Evolutionary conservation across 495 filamentous ascomycete genomes (phyloP), one percentile per base, ranked within the genome.

Genomic region (Penicillium ochrochloron): DNA sequence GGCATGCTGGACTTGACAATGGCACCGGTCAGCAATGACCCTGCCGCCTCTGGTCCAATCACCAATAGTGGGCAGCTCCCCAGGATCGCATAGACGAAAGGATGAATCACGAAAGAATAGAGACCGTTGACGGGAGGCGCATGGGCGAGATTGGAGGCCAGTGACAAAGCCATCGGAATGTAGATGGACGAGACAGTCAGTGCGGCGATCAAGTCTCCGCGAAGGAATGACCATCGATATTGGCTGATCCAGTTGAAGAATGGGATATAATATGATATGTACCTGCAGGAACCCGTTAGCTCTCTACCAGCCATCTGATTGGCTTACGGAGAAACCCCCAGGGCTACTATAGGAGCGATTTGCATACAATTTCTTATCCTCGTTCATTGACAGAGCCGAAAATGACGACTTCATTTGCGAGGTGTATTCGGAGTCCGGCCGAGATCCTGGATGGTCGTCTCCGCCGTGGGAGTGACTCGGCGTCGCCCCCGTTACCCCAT

Each of bases 121-220:
- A 99, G 83, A n/a, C 95, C 95, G 71, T 96, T 93, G 76, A 98
- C 92, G 0, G 95, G 89, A 10, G 94, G 93, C 17, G 97, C 87
- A 70, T 98, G 94, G 8, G 89, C 95, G 42, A 99, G 87, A 74
- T 98, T 99, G 31, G 90, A 87, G n/a, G 94, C 93, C 62, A 93
- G 85, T 5, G 94, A 97, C 31, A 99, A 85, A 0, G 94, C 89
- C 94, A 99, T 97, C 29, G 95, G 95, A 41, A 99, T 91, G 71
- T 99, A 99, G 80, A 99, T 93, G 15, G 93, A 97, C 1, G 94
- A 92, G 77, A 99, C 89, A 2, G 95, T 97, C 58, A 98, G 74
- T 51, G 91, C 84, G 14, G 95, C 93, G 11, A 93, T 82, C 34
- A 97, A 80, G 78, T 99, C 95, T 34, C 96, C 95, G 66, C 89